Conservation (phyloP, 345 rosid species). For the Gossypium mustelinum region DNA sequence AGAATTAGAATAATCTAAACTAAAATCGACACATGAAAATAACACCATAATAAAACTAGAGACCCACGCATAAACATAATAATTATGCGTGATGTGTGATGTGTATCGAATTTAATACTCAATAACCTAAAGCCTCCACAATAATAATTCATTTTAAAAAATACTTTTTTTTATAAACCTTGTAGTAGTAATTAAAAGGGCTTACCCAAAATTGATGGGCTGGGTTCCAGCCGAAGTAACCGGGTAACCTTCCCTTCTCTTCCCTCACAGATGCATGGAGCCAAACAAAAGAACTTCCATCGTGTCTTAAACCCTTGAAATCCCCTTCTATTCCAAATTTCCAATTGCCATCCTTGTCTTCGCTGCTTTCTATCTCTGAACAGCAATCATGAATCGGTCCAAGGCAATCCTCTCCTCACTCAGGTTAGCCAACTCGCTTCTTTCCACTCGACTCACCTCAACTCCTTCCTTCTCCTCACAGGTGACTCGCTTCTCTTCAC, state of each 20-base stretch:
- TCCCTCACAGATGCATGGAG: too few species aligned
- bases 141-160: too few species aligned
- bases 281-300: too few species aligned
- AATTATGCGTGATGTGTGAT: too few species aligned
- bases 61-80: too few species aligned
- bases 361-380: neutral
- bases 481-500: slow-evolving; percentile 36
- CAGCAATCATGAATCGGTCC: slow-evolving; percentile 57
- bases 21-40: too few species aligned
- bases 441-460: slow-evolving; percentile 31
- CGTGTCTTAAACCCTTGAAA: slow-evolving; percentile 19
- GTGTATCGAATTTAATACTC: too few species aligned
- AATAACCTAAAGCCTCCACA: too few species aligned
- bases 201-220: neutral
- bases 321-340: neutral
- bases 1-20: too few species aligned
- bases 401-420: slow-evolving; percentile 37
- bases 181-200: neutral
- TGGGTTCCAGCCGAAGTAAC: neutral
- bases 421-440: slow-evolving; percentile 32
- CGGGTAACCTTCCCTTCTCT: neutral
- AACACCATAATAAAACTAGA: too few species aligned
- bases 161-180: too few species aligned
- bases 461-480: slow-evolving; percentile 28
- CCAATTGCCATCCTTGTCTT: neutral